Conservation (phyloP, 1,284 basidiomycete species). For the Wallemia ichthyophaga region DNA sequence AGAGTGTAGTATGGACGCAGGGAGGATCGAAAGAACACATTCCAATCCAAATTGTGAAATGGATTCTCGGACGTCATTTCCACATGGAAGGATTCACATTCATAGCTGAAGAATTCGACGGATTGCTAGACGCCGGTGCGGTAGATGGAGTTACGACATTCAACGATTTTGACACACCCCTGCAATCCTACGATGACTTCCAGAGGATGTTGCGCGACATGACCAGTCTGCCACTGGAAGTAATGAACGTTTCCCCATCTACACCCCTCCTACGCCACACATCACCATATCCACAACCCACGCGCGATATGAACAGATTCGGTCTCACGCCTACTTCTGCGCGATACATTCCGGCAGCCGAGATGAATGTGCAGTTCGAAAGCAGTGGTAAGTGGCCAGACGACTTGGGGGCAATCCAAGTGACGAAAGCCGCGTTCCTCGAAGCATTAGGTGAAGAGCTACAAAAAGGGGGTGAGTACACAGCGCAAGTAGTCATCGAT, state of each 20-base stretch:
- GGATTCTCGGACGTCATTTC: constrained; percentile 48
- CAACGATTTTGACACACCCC: constrained; percentile 42
- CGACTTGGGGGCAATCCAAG: constrained; percentile 69
- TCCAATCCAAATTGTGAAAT: constrained; percentile 37
- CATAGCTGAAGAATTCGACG: constrained; percentile 30
- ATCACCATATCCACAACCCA: constrained; percentile 36
- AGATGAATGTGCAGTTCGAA: constrained; percentile 58
- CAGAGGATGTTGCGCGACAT: constrained; percentile 46
- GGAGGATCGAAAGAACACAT: constrained; percentile 33
- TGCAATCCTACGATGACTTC: constrained; percentile 49
- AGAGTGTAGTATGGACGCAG: constrained; percentile 66
- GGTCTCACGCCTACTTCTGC: constrained; percentile 21
- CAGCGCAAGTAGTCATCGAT: constrained; percentile 25
- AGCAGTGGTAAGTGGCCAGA: constrained; percentile 83
- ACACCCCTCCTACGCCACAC: constrained; percentile 55
- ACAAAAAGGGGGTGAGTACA: constrained; percentile 11
- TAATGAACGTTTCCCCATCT: constrained; percentile 43
- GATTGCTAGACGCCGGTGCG: constrained; percentile 32
- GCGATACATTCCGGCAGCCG: constrained; percentile 35
- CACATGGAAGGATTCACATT: constrained; percentile 20
- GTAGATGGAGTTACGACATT: constrained; percentile 18
- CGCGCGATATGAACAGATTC: constrained; percentile 23
- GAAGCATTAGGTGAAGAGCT: constrained; percentile 20
- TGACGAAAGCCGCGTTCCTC: constrained; percentile 77
- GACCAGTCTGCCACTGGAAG: constrained; percentile 39